Conservation (phyloP, 2,329 filamentous ascomycete species). For the Clonostachys rosea region DNA sequence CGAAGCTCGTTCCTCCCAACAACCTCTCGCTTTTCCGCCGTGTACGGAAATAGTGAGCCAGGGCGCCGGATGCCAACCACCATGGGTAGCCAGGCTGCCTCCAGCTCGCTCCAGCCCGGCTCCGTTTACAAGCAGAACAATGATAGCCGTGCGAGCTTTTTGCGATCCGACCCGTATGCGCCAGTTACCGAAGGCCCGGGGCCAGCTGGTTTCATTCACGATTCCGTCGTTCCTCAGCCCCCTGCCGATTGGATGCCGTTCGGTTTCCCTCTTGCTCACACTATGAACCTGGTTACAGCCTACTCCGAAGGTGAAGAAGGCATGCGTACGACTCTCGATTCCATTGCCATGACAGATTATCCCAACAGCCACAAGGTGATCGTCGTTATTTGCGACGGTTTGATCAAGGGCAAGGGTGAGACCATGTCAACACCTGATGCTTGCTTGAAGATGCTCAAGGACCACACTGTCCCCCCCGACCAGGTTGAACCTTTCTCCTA, state of each 20-base stretch:
- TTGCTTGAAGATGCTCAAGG: constrained; percentile 89
- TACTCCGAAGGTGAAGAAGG: constrained; percentile 96
- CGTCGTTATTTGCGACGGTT: constrained; percentile 91
- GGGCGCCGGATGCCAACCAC: constrained; percentile 67
- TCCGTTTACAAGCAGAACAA: constrained; percentile 68
- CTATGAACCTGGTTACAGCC: constrained; percentile 90
- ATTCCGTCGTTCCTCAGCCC: constrained; percentile 91
- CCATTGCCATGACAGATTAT: constrained; percentile 95
- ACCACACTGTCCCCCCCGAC: constrained; percentile 72
- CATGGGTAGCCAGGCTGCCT: constrained; percentile 86
- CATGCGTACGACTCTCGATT: constrained; percentile 90
- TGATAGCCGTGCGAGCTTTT: constrained; percentile 60
- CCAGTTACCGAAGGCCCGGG: constrained; percentile 65
- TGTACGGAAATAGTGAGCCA: constrained; percentile 71
- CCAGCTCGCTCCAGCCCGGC: constrained; percentile 65
- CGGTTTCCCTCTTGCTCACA: constrained; percentile 88
- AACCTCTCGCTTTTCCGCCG: constrained; percentile 90
- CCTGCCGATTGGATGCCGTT: constrained; percentile 97
- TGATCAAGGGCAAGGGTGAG: constrained; percentile 96
- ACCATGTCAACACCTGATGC: constrained; percentile 83
- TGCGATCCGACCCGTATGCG: constrained; percentile 53
- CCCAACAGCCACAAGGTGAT: constrained; percentile 99
- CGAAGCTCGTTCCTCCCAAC: constrained; percentile 87
- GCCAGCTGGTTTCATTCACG: constrained; percentile 92
- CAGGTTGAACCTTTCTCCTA: constrained; percentile 92